Conservation (phyloP, 208 protist genomes). For the Borovskyia barvae region DNA sequence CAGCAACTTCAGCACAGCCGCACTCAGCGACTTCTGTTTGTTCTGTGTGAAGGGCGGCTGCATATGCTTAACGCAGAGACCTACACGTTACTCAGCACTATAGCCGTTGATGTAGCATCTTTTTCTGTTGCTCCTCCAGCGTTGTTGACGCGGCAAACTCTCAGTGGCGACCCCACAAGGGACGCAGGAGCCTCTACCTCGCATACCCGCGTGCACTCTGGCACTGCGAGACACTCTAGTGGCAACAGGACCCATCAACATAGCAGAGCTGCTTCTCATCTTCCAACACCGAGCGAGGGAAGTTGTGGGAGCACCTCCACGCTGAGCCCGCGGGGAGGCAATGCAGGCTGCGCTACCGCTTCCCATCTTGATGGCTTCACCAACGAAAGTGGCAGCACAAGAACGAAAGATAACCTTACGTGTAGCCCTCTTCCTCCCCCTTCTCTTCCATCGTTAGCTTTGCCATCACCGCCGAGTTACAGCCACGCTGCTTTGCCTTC, state of each 20-base stretch:
- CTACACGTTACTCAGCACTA: conserved; percentile 18
- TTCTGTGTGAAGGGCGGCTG: conserved; percentile 47
- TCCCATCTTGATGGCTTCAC: too few relatives aligned
- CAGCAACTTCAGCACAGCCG: conserved; percentile 69
- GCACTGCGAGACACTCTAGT: not conserved
- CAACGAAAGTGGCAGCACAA: too few relatives aligned
- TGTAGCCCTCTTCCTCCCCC: too few relatives aligned
- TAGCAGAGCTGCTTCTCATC: conserved; percentile 11
- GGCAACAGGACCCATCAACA: not conserved
- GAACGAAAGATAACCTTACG: too few relatives aligned
- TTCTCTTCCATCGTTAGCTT: too few relatives aligned
- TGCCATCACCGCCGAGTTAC: too few relatives aligned
- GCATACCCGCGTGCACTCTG: not conserved
- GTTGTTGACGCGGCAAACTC: not conserved
- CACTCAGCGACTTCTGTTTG: conserved; percentile 63
- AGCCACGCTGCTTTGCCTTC: too few relatives aligned
- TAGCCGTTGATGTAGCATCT: conserved; percentile 12
- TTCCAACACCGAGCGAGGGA: conserved; percentile 17
- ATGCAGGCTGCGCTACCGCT: not conserved
- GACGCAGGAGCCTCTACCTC: too few relatives aligned
- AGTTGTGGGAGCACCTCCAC: conserved; percentile 6
- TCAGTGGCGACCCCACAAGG: too few relatives aligned
- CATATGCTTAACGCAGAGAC: conserved; percentile 23
- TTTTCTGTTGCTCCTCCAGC: conserved; percentile 22
- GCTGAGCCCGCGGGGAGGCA: conserved; percentile 8